phyloP scores from a whole-genome alignment of 83 land plant genomes.

The Thuja plicata region DNA sequence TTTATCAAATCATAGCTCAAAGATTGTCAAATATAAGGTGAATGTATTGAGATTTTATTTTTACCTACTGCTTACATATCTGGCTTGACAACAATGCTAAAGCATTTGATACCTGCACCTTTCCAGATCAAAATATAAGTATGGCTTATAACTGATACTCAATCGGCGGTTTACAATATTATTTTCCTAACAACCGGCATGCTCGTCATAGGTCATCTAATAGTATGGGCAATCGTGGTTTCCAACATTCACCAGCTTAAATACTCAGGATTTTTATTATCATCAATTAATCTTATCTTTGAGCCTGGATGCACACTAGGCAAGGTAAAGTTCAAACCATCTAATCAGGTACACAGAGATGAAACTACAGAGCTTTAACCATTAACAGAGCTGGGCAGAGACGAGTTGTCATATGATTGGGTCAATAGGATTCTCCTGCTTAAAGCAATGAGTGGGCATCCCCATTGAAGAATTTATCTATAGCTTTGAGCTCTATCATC shows the following conservation, averaged over 20 bases:
- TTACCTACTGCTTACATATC: not conserved
- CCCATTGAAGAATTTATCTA: not conserved
- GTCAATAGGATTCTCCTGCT: not conserved
- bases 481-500: not conserved
- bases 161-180: not conserved
- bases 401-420: not conserved
- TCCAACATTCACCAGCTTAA: not conserved
- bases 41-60: not conserved
- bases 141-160: not conserved
- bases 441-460: not conserved
- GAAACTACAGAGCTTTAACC: not conserved
- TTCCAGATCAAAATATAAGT: not conserved
- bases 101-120: not conserved
- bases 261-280: not conserved
- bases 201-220: not conserved
- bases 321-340: not conserved
- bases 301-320: not conserved
- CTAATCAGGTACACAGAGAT: not conserved
- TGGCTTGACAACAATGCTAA: not conserved
- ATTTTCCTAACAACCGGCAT: not conserved
- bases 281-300: not conserved
- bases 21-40: not conserved
- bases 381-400: not conserved
- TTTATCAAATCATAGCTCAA: slow-evolving; percentile 8
- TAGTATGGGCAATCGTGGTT: not conserved